These are phyloP conservation scores for Lathyrus oleraceus DNA, from an alignment of 306 rosid genomes.

Conservation along the genomic window DNA sequence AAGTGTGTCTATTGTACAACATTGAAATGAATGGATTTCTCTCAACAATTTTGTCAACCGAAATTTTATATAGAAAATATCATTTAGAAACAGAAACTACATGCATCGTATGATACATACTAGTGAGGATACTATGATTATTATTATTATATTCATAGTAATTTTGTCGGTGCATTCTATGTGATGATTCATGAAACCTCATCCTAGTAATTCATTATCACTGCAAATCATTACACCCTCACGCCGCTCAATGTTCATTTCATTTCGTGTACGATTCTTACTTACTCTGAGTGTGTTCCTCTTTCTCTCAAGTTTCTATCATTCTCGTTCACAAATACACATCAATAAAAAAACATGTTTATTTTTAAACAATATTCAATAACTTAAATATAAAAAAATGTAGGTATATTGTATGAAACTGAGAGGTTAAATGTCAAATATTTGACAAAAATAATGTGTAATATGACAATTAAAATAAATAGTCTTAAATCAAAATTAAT, in stretches of 20 bases:
- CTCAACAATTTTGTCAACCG: too few species aligned
- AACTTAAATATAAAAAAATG: too few species aligned
- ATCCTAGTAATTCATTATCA: constrained; percentile 35
- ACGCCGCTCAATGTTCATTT: constrained; percentile 23
- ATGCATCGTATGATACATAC: not conserved
- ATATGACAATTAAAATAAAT: too few species aligned
- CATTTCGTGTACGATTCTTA: not conserved
- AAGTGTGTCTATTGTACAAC: too few species aligned
- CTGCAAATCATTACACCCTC: constrained; percentile 49
- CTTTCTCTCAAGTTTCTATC: not conserved
- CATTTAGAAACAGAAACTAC: too few species aligned
- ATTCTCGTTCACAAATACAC: not conserved
- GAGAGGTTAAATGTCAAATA: too few species aligned
- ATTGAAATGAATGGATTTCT: too few species aligned
- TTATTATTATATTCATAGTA: constrained; percentile 19
- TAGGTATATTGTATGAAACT: too few species aligned
- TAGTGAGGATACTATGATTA: constrained; percentile 10
- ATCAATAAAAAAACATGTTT: not conserved
- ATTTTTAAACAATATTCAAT: too few species aligned
- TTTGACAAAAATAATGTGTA: too few species aligned
- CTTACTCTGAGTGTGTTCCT: not conserved
- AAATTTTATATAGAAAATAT: too few species aligned
- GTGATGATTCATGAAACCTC: constrained; percentile 37
- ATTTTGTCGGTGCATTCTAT: constrained; percentile 43
- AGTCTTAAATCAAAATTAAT: too few species aligned